phyloP scores from a whole-genome alignment of 495 filamentous ascomycete genomes.

The Amphirosellinia nigrospora region DNA sequence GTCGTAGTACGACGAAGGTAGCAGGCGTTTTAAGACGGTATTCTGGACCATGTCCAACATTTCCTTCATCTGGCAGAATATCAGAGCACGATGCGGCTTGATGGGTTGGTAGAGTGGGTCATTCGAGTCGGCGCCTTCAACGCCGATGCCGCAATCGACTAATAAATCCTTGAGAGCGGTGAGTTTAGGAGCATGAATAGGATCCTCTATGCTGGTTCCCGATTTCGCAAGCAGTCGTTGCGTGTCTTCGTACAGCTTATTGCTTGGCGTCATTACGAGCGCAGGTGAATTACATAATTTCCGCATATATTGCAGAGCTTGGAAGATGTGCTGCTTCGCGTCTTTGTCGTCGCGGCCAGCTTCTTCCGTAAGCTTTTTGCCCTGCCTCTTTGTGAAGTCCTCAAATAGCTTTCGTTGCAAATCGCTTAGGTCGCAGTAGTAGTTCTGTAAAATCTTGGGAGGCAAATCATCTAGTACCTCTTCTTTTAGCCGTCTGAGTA shows the following conservation, averaged over 20 bases:
- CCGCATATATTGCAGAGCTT: constrained; percentile 98
- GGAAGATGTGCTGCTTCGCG: constrained; percentile 98
- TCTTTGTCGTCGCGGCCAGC: constrained; percentile 82
- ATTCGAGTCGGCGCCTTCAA: constrained; percentile 69
- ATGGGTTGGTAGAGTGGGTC: constrained; percentile 71
- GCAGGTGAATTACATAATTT: constrained; percentile 98
- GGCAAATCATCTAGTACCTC: constrained; percentile 96
- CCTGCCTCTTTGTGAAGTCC: constrained; percentile 91
- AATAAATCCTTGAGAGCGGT: constrained; percentile 86
- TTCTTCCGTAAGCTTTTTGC: constrained; percentile 78
- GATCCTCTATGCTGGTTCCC: constrained; percentile 78
- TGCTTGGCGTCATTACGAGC: constrained; percentile 89
- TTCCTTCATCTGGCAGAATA: constrained; percentile 99
- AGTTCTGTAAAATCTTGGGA: constrained; percentile 98
- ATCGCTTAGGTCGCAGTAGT: constrained; percentile 98
- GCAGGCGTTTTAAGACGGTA: constrained; percentile 81
- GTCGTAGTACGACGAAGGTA: constrained; percentile 87
- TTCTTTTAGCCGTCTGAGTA: constrained; percentile 95
- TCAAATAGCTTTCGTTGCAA: constrained; percentile 94
- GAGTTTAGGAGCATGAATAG: constrained; percentile 90
- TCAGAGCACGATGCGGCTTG: constrained; percentile 90
- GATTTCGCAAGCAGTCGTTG: constrained; percentile 73
- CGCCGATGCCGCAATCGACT: constrained; percentile 93
- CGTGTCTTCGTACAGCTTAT: constrained; percentile 87
- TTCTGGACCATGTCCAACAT: constrained; percentile 99